These are phyloP conservation scores for Neofusicoccum ribis DNA, from an alignment of 2,329 filamentous ascomycete genomes.

Conservation along the genomic window DNA sequence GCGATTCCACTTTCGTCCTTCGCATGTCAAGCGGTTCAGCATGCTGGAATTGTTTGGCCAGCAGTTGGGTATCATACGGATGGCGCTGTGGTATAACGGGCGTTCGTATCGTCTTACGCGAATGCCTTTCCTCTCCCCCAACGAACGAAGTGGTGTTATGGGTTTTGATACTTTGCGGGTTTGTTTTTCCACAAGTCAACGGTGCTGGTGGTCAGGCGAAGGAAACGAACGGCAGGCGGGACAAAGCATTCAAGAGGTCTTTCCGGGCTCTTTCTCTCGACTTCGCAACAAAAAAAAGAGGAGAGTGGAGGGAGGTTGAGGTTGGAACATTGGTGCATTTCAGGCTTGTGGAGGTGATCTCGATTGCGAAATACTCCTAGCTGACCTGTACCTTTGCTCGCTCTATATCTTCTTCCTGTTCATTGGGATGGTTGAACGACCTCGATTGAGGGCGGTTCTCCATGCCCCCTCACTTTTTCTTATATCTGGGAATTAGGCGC, in stretches of 20 bases:
- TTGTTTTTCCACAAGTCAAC: conserved; percentile 8
- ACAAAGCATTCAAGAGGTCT: conserved; percentile 11
- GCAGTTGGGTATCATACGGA: conserved; percentile 18
- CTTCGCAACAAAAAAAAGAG: not conserved
- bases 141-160: conserved; percentile 13
- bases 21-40: conserved; percentile 14
- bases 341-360: not conserved
- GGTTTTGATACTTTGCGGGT: conserved; percentile 11
- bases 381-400: not conserved
- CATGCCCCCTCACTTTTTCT: not conserved
- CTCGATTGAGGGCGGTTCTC: not conserved
- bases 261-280: not conserved
- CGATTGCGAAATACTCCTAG: not conserved
- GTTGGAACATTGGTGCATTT: not conserved
- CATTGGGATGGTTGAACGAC: not conserved
- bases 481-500: not conserved
- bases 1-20: conserved; percentile 5
- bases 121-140: conserved; percentile 1
- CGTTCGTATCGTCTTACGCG: conserved; percentile 12
- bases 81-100: conserved; percentile 13
- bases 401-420: not conserved
- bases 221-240: not conserved
- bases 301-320: not conserved
- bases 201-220: conserved; percentile 3
- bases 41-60: conserved; percentile 10